Evolutionary conservation across 257 asterid species (phyloP).

Genomic region (Solanum pinnatisectum): DNA sequence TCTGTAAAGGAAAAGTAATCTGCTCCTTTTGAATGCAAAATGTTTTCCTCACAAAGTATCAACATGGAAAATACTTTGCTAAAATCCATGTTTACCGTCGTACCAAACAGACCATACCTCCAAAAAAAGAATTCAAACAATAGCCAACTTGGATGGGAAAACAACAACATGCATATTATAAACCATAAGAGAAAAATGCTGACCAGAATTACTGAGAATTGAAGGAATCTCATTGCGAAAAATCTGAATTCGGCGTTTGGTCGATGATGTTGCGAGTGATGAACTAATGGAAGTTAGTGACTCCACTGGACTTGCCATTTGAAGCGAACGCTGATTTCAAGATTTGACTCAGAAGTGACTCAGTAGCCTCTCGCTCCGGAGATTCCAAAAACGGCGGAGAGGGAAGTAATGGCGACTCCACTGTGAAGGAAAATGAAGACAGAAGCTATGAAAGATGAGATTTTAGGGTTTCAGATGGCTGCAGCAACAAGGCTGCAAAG

Average conservation of each 20-base stretch:
- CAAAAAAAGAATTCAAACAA: neutral
- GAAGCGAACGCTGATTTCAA: neutral
- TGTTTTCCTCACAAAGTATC: neutral
- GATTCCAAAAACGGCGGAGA: neutral
- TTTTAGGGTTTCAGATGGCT: constrained; percentile 11
- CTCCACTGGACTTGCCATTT: constrained; percentile 39
- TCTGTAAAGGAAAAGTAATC: neutral
- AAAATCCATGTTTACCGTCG: neutral
- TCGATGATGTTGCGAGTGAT: constrained; percentile 52
- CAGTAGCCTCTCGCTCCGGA: neutral
- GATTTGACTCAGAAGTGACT: neutral
- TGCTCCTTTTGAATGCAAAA: neutral
- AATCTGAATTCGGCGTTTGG: constrained; percentile 59
- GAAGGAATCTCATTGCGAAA: constrained; percentile 69
- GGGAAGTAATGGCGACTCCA: neutral
- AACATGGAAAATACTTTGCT: neutral
- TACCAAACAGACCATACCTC: neutral
- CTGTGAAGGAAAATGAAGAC: neutral
- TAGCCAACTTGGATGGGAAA: neutral
- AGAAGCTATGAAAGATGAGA: neutral
- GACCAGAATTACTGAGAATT: constrained; percentile 42
- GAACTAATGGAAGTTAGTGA: constrained; percentile 39
- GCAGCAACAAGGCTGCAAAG: neutral
- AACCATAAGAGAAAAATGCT: neutral
- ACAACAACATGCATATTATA: neutral